phyloP scores from a whole-genome alignment of 352 stramenopile species.

The Globisporangium acanthophoron region DNA sequence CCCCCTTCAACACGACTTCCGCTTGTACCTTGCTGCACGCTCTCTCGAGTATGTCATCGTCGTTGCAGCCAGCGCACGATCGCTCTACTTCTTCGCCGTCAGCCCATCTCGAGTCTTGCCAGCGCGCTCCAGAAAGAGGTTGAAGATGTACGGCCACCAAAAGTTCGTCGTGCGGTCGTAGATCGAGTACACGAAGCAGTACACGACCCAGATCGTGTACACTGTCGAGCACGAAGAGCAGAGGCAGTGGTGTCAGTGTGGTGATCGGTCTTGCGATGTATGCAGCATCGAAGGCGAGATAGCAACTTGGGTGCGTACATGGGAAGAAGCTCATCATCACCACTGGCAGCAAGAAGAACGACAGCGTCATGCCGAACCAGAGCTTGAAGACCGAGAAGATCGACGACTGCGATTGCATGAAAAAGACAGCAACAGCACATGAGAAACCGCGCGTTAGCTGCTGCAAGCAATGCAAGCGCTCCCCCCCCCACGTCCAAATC shows the following conservation, averaged over 20 bases:
- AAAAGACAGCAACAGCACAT: slow-evolving; percentile 5
- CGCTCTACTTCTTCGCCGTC: slow-evolving; percentile 23
- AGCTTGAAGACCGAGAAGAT: slow-evolving; percentile 59
- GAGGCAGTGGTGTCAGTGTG: too few relatives aligned
- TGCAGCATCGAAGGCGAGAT: background rate
- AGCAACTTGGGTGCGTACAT: slow-evolving; percentile 28
- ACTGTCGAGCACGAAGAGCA: slow-evolving; percentile 24
- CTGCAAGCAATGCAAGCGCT: background rate
- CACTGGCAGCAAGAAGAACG: slow-evolving; percentile 59
- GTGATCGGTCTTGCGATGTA: too few relatives aligned
- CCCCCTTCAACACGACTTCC: too few relatives aligned
- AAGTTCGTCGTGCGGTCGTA: slow-evolving; percentile 83
- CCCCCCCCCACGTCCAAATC: background rate
- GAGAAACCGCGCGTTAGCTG: background rate
- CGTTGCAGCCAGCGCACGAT: too few relatives aligned
- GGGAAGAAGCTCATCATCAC: slow-evolving; percentile 80
- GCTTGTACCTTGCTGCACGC: too few relatives aligned
- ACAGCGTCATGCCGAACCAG: slow-evolving; percentile 63
- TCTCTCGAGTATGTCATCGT: too few relatives aligned
- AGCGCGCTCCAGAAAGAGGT: slow-evolving; percentile 58
- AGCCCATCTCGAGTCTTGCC: slow-evolving; percentile 53
- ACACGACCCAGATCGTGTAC: slow-evolving; percentile 76
- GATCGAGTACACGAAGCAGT: slow-evolving; percentile 80
- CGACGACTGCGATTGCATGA: slow-evolving; percentile 35
- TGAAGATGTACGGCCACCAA: slow-evolving; percentile 84